Conservation (phyloP, 176 grass and related monocot genomes). For the Carex parvula region DNA sequence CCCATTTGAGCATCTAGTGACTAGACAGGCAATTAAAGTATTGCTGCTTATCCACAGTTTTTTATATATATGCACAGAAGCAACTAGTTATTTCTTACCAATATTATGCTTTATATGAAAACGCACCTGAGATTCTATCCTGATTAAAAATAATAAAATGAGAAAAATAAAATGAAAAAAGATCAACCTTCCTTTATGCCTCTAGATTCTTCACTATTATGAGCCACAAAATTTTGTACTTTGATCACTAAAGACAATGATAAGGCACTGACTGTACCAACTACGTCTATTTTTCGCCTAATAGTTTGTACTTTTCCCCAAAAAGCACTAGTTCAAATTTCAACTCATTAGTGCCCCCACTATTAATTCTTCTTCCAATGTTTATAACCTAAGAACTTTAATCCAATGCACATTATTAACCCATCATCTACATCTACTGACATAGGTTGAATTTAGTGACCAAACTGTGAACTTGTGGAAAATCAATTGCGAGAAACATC, state of each 20-base stretch:
- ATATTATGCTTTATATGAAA: slow-evolving; percentile 13
- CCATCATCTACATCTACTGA: neutral
- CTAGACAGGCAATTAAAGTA: neutral
- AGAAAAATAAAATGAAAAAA: slow-evolving; percentile 21
- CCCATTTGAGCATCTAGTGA: neutral
- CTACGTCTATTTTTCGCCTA: neutral
- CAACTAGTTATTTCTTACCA: slow-evolving; percentile 16
- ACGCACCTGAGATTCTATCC: neutral
- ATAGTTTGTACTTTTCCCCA: neutral
- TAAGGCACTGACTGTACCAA: neutral
- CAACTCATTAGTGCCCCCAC: neutral
- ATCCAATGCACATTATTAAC: neutral
- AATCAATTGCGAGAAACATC: slow-evolving; percentile 17
- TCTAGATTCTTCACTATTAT: neutral
- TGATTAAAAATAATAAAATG: slow-evolving; percentile 3
- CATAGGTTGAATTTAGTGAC: slow-evolving; percentile 23
- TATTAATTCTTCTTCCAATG: neutral
- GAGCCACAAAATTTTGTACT: neutral
- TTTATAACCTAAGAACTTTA: slow-evolving; percentile 7
- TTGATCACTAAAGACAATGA: slow-evolving; percentile 9
- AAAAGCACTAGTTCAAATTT: neutral
- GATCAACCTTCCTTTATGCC: slow-evolving; percentile 47
- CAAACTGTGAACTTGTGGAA: neutral
- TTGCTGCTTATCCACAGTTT: neutral
- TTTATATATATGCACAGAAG: slow-evolving; percentile 30